Conservation (phyloP, 2,329 filamentous ascomycete species). For the Colletotrichum chrysophilum region DNA sequence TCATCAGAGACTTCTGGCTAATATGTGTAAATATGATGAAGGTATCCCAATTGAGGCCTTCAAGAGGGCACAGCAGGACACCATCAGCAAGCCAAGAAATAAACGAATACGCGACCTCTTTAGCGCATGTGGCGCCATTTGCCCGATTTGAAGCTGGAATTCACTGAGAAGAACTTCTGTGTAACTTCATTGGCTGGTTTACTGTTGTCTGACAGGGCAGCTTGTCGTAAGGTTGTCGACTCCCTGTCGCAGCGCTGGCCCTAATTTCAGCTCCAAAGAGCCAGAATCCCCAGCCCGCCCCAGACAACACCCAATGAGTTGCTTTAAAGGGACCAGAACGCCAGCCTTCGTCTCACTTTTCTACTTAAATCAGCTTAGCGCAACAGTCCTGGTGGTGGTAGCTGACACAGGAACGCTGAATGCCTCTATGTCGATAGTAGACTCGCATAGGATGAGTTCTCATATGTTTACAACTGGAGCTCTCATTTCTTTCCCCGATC, state of each 20-base stretch:
- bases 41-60: background rate
- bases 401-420: background rate
- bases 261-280: background rate
- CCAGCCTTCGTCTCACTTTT: background rate
- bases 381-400: background rate
- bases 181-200: background rate
- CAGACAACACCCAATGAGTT: background rate
- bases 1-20: fast-evolving
- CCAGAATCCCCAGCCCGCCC: background rate
- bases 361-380: background rate
- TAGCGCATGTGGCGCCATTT: background rate
- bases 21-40: fast-evolving
- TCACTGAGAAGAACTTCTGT: background rate
- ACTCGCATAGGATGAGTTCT: background rate
- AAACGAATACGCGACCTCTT: background rate
- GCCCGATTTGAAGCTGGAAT: background rate
- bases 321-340: background rate
- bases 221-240: background rate
- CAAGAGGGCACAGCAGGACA: background rate
- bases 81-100: background rate
- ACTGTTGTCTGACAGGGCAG: background rate
- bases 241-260: background rate
- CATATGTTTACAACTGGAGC: background rate
- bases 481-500: background rate
- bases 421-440: background rate